Base-by-base conservation (phyloP, 2,329 filamentous ascomycete genomes). In the Apiospora sp. region DNA sequence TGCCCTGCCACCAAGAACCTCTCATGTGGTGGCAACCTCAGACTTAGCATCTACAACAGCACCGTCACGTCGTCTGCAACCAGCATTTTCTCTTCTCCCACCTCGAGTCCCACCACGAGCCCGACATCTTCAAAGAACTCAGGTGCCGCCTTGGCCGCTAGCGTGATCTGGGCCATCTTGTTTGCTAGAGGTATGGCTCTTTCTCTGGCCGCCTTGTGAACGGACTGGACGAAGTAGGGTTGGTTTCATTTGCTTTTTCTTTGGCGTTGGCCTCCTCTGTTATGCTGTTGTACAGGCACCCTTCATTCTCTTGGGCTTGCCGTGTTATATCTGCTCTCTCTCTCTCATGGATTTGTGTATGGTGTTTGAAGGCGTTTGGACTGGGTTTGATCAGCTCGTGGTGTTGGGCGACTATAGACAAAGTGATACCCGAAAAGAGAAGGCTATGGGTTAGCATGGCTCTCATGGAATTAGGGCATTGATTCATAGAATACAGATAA, bases 11-110 rank as follows among this genome's bases (percentile, higher is more conserved):
- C 89, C 77, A 80, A 80, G 22, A 82, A 80, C 1, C 83, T 87
- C 68, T 81, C 86, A 2, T 92, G 90, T 73, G 90, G 90, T 24
- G 90, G 89, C 1, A 76, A 82, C 7, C 77, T 90, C 72, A 86
- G 84, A 75, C 74, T 90, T 67, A 85, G 82, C 48, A 81, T 89
- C 8, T 88, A 88, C 73, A 75, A 79, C 34, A 48, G 73, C 58
- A 64, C 58, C 58, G 30, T 41, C 58, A n/a, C 58, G 10, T 64
- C 58, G 12, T 41, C 58, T n/a, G 58, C 58, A 4, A 64, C 19
- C 58, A 64, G 10, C 10, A 64, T 34, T 22, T 64, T 22, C 30
- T 22, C 6, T 10, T 12, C 30, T 37, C 54, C 51, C 54, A 34
- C 58, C 58, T 1, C 13, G 58, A 61, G 16, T n/a, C 19, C 3